Conservation (phyloP, 352 stramenopile genomes). For the Pelagophyceae sp. region DNA sequence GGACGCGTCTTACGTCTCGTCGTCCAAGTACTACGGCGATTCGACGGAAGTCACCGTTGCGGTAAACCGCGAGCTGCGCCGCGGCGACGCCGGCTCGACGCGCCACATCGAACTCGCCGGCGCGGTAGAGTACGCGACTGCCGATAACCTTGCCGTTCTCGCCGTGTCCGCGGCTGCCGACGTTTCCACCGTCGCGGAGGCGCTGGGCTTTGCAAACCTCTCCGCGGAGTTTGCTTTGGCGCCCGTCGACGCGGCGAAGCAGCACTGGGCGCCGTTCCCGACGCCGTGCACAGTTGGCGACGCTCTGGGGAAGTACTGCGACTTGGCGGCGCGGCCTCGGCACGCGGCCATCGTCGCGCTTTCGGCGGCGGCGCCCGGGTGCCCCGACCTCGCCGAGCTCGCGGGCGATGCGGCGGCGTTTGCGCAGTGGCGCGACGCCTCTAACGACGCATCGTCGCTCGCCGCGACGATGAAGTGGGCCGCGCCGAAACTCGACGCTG, state of each 20-base stretch:
- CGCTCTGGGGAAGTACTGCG: constrained; percentile 80
- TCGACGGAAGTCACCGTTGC: constrained; percentile 54
- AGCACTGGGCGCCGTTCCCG: constrained; percentile 77
- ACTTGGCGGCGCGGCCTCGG: constrained; percentile 79
- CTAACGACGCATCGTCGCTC: background rate
- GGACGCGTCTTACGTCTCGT: constrained; percentile 40
- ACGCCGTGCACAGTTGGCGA: constrained; percentile 81
- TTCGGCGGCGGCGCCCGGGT: constrained; percentile 37
- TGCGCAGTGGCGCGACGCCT: background rate
- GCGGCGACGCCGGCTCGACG: constrained; percentile 63
- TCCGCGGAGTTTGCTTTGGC: constrained; percentile 72
- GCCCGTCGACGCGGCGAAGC: constrained; percentile 46
- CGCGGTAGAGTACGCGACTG: constrained; percentile 69
- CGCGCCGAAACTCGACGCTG: background rate
- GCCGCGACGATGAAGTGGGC: background rate
- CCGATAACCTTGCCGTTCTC: constrained; percentile 78
- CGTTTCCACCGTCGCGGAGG: constrained; percentile 67
- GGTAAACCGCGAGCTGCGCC: constrained; percentile 77
- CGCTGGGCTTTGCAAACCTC: constrained; percentile 71
- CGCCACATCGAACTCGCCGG: constrained; percentile 69
- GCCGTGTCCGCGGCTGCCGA: constrained; percentile 63
- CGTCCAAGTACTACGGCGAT: constrained; percentile 23
- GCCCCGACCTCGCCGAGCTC: background rate
- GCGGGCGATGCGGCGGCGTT: background rate
- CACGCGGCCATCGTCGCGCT: constrained; percentile 67